Evolutionary conservation across 495 filamentous ascomycete genomes (phyloP).

Genomic region (Paragyromitra xinjiangensis): DNA sequence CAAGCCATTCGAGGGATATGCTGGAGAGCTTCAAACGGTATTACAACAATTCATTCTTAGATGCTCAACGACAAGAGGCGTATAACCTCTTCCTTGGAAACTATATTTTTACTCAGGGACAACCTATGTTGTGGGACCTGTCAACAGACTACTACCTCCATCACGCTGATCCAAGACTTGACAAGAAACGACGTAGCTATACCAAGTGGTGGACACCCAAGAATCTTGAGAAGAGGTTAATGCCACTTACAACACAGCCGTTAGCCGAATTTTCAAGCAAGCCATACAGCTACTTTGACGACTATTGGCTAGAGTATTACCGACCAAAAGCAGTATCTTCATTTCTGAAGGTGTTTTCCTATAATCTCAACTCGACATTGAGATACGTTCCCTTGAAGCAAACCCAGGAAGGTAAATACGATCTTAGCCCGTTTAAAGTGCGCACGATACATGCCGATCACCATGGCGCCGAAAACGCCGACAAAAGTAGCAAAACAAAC

Average conservation of each 20-base stretch:
- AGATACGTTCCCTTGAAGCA: conserved; percentile 74
- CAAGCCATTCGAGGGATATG: conserved; percentile 96
- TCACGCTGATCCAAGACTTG: conserved; percentile 78
- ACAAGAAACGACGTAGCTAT: conserved; percentile 70
- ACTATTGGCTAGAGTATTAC: conserved; percentile 99
- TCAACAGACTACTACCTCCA: conserved; percentile 96
- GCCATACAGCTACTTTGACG: conserved; percentile 77
- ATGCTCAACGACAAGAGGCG: conserved; percentile 94
- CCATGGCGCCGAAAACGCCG: conserved; percentile 36
- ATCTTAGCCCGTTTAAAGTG: conserved; percentile 84
- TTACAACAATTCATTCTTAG: conserved; percentile 98
- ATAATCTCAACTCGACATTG: conserved; percentile 85
- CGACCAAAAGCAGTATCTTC: conserved; percentile 84
- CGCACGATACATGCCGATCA: conserved; percentile 62
- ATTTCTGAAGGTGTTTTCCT: conserved; percentile 86
- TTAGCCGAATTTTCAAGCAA: conserved; percentile 63
- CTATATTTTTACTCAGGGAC: conserved; percentile 88
- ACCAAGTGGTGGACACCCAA: conserved; percentile 89
- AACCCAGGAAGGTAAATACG: conserved; percentile 74
- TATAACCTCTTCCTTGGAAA: conserved; percentile 98
- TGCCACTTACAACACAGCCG: conserved; percentile 63
- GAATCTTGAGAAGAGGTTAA: conserved; percentile 69
- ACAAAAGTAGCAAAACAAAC: conserved; percentile 44
- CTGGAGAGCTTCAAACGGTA: conserved; percentile 99
- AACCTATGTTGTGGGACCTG: conserved; percentile 98